Evolutionary conservation across 225 moss, liverwort and hornwort species (phyloP).

Genomic region (Thuidium tamariscinum): DNA sequence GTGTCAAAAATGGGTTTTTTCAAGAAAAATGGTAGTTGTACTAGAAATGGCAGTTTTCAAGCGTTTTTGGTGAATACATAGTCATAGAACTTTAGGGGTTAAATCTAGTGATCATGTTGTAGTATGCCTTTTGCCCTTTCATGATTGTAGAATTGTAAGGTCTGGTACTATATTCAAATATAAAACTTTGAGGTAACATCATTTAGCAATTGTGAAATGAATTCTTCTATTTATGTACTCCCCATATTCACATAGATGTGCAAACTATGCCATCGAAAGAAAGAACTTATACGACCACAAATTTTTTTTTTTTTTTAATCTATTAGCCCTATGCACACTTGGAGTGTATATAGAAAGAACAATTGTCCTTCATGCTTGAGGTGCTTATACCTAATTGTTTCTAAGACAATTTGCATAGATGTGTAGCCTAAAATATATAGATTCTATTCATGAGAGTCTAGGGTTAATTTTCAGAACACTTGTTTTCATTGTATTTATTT

Average conservation of each 20-base stretch:
- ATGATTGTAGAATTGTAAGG: background rate
- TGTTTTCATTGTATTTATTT: background rate
- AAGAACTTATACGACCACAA: rapidly evolving
- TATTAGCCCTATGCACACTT: background rate
- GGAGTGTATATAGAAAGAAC: background rate
- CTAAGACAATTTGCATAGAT: rapidly evolving
- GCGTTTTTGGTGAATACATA: too few species aligned
- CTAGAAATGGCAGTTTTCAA: too few species aligned
- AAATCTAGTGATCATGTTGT: background rate
- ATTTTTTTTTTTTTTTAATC: background rate
- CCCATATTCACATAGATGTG: background rate
- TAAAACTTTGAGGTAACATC: background rate
- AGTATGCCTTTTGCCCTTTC: rapidly evolving
- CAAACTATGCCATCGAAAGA: background rate
- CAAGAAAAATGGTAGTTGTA: too few species aligned
- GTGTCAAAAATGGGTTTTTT: too few species aligned
- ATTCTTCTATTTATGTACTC: background rate
- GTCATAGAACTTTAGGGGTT: too few species aligned
- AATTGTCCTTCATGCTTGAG: rapidly evolving
- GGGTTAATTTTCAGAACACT: rapidly evolving
- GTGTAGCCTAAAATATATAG: too few species aligned
- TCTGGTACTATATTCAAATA: rapidly evolving
- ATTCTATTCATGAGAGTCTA: rapidly evolving
- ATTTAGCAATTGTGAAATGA: rapidly evolving
- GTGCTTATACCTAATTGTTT: background rate